Evolutionary conservation across 1,284 basidiomycete species (phyloP).

Genomic region (Irpex sp.): DNA sequence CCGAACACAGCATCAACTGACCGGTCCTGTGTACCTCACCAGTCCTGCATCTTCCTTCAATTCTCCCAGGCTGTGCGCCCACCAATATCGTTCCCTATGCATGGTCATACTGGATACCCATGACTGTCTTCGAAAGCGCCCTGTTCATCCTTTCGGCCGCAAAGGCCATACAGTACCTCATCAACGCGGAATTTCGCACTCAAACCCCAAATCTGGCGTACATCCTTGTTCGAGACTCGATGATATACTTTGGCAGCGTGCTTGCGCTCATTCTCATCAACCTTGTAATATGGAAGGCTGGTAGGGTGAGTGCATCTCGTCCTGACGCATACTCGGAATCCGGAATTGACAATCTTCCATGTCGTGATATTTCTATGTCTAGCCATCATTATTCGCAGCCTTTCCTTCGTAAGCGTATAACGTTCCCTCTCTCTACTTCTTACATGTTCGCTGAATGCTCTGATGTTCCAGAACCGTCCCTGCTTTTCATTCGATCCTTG

Average conservation of each 20-base stretch:
- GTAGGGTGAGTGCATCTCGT: not conserved
- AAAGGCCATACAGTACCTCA: not conserved
- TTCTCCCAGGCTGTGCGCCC: slow-evolving; percentile 1
- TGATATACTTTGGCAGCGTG: slow-evolving; percentile 2
- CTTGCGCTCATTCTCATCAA: slow-evolving; percentile 1
- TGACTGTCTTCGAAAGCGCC: slow-evolving; percentile 3
- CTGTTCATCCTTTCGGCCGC: not conserved
- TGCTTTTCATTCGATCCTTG: slow-evolving; percentile 2
- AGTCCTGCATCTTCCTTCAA: slow-evolving; percentile 1
- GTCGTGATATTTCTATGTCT: not conserved
- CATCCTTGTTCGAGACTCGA: slow-evolving; percentile 1
- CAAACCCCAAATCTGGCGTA: not conserved
- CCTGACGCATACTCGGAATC: not conserved
- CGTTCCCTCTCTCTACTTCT: not conserved
- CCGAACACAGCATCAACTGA: not conserved
- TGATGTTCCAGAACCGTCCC: not conserved
- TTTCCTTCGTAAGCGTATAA: not conserved
- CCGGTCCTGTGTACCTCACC: not conserved
- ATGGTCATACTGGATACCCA: slow-evolving; percentile 7
- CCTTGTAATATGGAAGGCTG: slow-evolving; percentile 1
- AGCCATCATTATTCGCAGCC: not conserved
- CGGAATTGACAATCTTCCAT: not conserved
- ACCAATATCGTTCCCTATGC: not conserved
- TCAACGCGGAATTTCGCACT: not conserved
- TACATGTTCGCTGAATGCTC: not conserved